Evolutionary conservation across 345 rosid genomes (phyloP).

Genomic region (Passiflora organensis): DNA sequence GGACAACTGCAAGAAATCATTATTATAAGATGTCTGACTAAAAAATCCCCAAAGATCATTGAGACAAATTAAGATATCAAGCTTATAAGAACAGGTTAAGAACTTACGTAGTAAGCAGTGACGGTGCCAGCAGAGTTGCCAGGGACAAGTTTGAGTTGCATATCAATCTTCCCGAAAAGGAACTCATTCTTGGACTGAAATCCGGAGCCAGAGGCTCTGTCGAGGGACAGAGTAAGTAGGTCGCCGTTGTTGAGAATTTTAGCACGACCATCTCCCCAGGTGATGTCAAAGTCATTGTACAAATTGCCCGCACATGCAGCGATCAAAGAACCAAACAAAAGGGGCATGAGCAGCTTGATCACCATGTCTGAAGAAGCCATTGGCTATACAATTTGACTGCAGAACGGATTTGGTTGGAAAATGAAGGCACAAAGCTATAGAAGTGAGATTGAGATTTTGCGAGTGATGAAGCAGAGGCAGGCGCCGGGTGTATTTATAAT

Average conservation of each 20-base stretch:
- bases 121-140: conserved; percentile 5
- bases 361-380: no score
- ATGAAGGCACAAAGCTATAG: no score
- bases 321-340: neutral
- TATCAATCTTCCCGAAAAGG: conserved; percentile 7
- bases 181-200: conserved; percentile 4
- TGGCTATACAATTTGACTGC: no score
- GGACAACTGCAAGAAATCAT: neutral
- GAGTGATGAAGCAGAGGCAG: no score
- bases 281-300: neutral
- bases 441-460: no score
- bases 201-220: conserved; percentile 5
- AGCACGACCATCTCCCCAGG: conserved; percentile 4
- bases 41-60: neutral
- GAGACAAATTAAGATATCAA: neutral
- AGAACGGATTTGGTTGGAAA: no score
- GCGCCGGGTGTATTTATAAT: no score
- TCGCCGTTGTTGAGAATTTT: conserved; percentile 1
- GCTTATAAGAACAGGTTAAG: neutral
- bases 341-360: no score
- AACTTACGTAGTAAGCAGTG: conserved; percentile 1
- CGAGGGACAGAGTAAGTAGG: neutral
- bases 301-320: neutral
- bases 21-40: neutral
- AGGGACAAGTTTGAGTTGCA: conserved; percentile 4